These are phyloP conservation scores for Xanthoconium purpureum DNA, from an alignment of 768 basidiomycete genomes.

Conservation along the genomic window DNA sequence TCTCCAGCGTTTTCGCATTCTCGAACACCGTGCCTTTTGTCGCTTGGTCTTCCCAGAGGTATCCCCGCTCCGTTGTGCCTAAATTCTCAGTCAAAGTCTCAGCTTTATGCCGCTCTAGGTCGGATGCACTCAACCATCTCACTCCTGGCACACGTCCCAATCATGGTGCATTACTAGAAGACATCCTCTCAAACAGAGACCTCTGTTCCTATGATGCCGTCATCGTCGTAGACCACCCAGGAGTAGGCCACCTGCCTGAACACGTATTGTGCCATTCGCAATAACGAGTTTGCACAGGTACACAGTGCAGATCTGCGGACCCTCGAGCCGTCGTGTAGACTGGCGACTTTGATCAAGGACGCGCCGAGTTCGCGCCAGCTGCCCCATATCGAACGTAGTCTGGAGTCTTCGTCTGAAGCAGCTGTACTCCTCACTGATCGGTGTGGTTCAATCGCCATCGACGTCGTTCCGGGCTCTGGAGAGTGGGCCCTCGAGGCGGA, in stretches of 20 bases:
- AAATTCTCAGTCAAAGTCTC: neutral
- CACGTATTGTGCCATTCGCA: neutral
- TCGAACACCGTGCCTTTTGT: slow-evolving; percentile 62
- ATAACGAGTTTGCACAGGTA: slow-evolving; percentile 40
- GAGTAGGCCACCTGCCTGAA: slow-evolving; percentile 44
- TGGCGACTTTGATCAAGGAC: slow-evolving; percentile 45
- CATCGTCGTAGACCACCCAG: slow-evolving; percentile 67
- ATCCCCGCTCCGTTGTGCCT: neutral
- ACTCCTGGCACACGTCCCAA: slow-evolving; percentile 32
- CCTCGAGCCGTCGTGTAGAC: slow-evolving; percentile 49
- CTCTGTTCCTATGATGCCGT: slow-evolving; percentile 66
- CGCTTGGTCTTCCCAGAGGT: slow-evolving; percentile 72
- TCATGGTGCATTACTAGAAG: slow-evolving; percentile 39
- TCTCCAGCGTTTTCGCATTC: slow-evolving; percentile 48
- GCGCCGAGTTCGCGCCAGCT: slow-evolving; percentile 59
- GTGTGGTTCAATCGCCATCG: slow-evolving; percentile 52
- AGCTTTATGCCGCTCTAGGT: slow-evolving; percentile 35
- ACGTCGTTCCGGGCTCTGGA: slow-evolving; percentile 39
- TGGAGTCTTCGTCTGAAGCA: slow-evolving; percentile 33
- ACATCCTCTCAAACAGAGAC: slow-evolving; percentile 42
- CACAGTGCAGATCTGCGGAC: slow-evolving; percentile 74
- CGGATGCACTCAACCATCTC: slow-evolving; percentile 44
- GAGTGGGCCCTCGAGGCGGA: slow-evolving; percentile 35
- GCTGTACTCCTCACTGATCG: slow-evolving; percentile 44
- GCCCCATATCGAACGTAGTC: slow-evolving; percentile 48